Evolutionary conservation across 2,329 filamentous ascomycete species (phyloP), one percentile per base, ranked within the genome.

Genomic region (Colletotrichum kahawae): DNA sequence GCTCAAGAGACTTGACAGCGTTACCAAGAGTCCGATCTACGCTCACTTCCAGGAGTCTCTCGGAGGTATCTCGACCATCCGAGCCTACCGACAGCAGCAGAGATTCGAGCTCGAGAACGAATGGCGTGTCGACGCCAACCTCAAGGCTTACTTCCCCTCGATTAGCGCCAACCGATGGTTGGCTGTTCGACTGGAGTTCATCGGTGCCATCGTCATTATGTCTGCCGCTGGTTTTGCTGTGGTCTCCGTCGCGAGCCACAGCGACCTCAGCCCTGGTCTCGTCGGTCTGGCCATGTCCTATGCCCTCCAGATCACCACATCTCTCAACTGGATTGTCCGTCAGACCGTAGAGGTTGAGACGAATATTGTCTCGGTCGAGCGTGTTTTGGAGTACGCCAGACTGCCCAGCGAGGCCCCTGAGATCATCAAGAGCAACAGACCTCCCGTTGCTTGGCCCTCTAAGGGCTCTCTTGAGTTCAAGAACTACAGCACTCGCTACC

Each of bases 331-430:
- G 97, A 98, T 99, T 81, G 97, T 99, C 67, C 93, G 97, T 74
- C 97, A 99, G 86, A 98, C 96, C 0, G 97, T 99, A 38, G 97
- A 99, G 85, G 97, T 99, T n/a, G 97, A 99, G 88, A 98, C 96
- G n/a, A 99, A 99, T 85, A 99, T 99, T 81, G 96, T 99, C 60
- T 98, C 96, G 12, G 97, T 99, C 48, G 97, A 99, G 89, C 94
- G 97, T 81, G 96, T 99, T 63, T 92, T 99, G 65, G 97, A 99
- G 85, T 99, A 99, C 85, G 95, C 96, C 73, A 90, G 91, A 66
- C 90, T 99, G 77, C 96, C 96, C 31, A 97, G 94, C 83, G 97
- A 99, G 87, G 96, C 97, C 66, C 95, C 96, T 9, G 97, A 99
- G 83, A 95, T 98, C 78, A 94, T 98, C 79, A 94, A 95, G 81